Conservation (phyloP, 306 rosid genomes). For the Prunus kanzakura region DNA sequence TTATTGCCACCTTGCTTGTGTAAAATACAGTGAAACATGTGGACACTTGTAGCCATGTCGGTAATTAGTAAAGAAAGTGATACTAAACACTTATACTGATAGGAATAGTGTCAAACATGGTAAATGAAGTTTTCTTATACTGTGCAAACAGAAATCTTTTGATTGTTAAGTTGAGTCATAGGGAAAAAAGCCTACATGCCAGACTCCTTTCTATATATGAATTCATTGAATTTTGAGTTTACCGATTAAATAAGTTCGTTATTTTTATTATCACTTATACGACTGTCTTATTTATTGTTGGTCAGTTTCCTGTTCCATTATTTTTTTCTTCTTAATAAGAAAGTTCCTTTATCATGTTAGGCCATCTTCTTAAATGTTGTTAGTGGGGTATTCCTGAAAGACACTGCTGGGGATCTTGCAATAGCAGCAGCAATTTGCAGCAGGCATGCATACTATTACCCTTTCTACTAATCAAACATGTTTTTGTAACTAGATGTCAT, state of each 20-base stretch:
- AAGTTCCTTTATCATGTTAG: slow-evolving; percentile 36
- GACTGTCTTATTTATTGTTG: background rate
- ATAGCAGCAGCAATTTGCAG: slow-evolving; percentile 96
- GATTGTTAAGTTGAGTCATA: background rate
- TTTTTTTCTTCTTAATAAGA: background rate
- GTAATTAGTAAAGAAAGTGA: background rate
- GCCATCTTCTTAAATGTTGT: slow-evolving; percentile 72
- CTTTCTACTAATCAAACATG: slow-evolving; percentile 1
- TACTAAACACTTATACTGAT: background rate
- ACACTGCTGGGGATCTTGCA: slow-evolving; percentile 98
- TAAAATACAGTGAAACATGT: background rate
- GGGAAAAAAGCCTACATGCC: background rate
- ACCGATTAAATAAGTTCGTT: background rate
- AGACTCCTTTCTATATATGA: background rate
- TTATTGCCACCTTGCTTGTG: background rate
- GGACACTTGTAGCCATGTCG: background rate
- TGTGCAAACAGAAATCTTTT: background rate
- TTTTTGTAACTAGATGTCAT: background rate
- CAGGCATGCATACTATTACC: slow-evolving; percentile 50
- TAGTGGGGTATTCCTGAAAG: slow-evolving; percentile 61
- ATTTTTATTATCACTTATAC: background rate
- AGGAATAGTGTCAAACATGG: background rate
- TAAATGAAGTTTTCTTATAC: background rate
- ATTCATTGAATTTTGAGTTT: background rate
- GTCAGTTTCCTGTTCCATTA: slow-evolving; percentile 3